Conservation (phyloP, 768 basidiomycete species). For the Boletellus sp. region DNA sequence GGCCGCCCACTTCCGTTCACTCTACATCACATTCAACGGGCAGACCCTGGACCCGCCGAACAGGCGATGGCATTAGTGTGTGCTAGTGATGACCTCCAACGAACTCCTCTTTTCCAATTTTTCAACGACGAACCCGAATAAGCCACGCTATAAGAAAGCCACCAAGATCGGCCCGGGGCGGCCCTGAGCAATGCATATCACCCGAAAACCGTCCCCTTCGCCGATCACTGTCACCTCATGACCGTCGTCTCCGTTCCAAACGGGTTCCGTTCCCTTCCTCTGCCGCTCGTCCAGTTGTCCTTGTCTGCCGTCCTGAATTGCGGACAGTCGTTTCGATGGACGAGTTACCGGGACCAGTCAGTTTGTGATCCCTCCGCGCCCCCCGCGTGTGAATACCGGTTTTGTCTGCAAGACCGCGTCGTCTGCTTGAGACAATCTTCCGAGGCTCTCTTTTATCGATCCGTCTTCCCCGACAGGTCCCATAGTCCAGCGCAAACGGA, state of each 20-base stretch:
- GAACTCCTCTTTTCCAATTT: too few relatives aligned
- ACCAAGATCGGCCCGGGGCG: too few relatives aligned
- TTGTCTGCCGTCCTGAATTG: constrained; percentile 74
- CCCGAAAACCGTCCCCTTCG: too few relatives aligned
- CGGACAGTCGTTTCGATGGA: constrained; percentile 88
- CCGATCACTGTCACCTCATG: constrained; percentile 12
- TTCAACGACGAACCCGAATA: too few relatives aligned
- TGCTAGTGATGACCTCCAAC: too few relatives aligned
- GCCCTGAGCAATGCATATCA: too few relatives aligned
- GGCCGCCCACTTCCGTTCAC: too few relatives aligned
- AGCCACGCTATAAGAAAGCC: too few relatives aligned
- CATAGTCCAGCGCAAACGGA: constrained; percentile 31
- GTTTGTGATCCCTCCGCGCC: constrained; percentile 10
- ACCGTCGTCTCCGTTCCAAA: constrained; percentile 13
- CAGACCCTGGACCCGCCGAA: too few relatives aligned
- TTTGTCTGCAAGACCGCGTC: constrained; percentile 79
- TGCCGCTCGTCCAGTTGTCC: constrained; percentile 68
- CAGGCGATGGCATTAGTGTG: too few relatives aligned
- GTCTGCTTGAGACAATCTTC: constrained; percentile 74
- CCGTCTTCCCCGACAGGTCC: constrained; percentile 53
- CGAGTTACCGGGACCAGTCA: constrained; percentile 39
- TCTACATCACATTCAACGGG: too few relatives aligned
- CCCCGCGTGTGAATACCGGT: constrained; percentile 64
- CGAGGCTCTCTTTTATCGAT: constrained; percentile 65
- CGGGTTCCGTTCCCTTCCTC: constrained; percentile 56